Evolutionary conservation across 345 rosid genomes (phyloP).

Genomic region (Euphorbia pulcherrima): DNA sequence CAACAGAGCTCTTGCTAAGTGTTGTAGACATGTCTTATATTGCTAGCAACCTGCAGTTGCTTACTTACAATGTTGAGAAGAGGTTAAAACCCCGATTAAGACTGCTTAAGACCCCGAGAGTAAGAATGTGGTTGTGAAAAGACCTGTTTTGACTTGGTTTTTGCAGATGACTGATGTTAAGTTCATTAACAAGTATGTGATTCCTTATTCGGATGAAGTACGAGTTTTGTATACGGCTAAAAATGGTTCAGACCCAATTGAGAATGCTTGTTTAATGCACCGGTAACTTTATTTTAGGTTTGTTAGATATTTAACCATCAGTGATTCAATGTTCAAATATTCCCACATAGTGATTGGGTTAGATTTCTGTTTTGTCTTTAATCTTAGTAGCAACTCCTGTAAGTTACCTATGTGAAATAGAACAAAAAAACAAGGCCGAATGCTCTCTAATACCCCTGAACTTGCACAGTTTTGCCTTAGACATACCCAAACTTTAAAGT

Average conservation of each 20-base stretch:
- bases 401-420: no score
- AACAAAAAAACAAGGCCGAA: no score
- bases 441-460: no score
- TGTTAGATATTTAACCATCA: no score
- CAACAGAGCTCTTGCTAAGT: neutral
- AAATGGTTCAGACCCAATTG: neutral
- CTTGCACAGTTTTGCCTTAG: no score
- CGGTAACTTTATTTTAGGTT: no score
- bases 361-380: no score
- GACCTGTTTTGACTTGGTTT: slow-evolving; percentile 14
- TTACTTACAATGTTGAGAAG: neutral
- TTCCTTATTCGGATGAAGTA: slow-evolving; percentile 18
- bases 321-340: no score
- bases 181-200: slow-evolving; percentile 24
- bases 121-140: neutral
- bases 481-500: no score
- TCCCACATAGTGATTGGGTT: no score
- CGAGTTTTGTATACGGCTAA: neutral
- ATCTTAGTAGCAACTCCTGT: no score
- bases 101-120: neutral
- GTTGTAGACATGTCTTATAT: neutral
- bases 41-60: neutral
- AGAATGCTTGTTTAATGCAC: no score
- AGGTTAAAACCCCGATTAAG: neutral
- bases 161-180: slow-evolving; percentile 7